phyloP scores from a whole-genome alignment of 306 rosid species.

The Cicer yamashitae region DNA sequence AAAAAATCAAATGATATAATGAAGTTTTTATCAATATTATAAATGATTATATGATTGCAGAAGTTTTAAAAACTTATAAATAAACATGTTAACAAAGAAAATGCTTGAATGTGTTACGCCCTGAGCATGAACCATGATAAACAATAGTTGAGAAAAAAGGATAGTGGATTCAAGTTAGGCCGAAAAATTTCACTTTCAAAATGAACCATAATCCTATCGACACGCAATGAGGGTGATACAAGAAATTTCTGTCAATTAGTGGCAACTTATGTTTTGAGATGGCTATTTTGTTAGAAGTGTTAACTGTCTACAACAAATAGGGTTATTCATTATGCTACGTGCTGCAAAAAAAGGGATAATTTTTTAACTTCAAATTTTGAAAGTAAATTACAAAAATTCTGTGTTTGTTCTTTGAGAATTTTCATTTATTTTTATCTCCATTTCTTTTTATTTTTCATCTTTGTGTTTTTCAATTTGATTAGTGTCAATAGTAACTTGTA shows the following conservation, averaged over 20 bases:
- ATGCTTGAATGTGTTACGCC: neutral
- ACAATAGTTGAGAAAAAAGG: neutral
- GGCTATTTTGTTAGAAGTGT: constrained; percentile 4
- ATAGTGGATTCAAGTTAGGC: neutral
- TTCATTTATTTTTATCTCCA: neutral
- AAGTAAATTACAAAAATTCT: constrained; percentile 1
- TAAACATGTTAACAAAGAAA: constrained; percentile 1
- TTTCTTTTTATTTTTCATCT: neutral
- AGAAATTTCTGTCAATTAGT: constrained; percentile 20
- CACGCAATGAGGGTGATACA: neutral
- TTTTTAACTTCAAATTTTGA: constrained; percentile 4
- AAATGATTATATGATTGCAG: neutral
- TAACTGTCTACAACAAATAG: neutral
- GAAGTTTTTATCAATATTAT: neutral
- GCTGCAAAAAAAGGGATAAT: neutral
- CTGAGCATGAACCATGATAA: neutral
- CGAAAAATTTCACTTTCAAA: neutral
- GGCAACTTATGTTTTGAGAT: constrained; percentile 23
- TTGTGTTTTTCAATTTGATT: neutral
- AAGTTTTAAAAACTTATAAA: neutral
- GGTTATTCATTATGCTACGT: constrained; percentile 1
- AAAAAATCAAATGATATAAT: too few relatives aligned
- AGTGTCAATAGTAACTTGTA: neutral
- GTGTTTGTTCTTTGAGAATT: constrained; percentile 2
- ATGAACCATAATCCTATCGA: neutral